Evolutionary conservation across 1,139 yeast genomes (phyloP), one percentile per base, ranked within the genome.

Genomic region (Scheffersomyces titani): DNA sequence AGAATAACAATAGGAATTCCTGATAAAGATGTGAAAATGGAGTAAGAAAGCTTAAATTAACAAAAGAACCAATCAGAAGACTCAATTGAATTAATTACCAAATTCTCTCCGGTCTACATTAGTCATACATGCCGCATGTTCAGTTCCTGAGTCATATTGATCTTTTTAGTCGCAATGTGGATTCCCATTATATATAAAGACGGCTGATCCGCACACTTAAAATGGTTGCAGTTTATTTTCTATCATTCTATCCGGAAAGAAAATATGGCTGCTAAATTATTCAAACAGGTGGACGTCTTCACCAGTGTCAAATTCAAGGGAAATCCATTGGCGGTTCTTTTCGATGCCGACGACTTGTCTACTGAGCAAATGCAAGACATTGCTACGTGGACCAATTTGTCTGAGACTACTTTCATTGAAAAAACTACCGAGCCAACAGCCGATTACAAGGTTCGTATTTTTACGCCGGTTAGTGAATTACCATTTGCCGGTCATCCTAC

Each of bases 401-500:
- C 87, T 0, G 88, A 84, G 61, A 82, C 88, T 0, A 80, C 86
- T 0, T 84, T 84, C 61, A 70, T 84, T 6, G 64, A 73, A 44
- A 74, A 72, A 30, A 70, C 77, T 0, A 60, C 59, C 13, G 50
- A 53, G 11, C 53, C 63, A 1, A 60, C 62, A 9, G 82, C 82
- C 9, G 81, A 78, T 62, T 84, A 84, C 66, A 72, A 66, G 54
- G 68, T 84, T 7, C 70, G 86, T 24, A 84, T 84, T 13, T 84
- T 83, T 62, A 73, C 82, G 0, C 81, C 85, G 0, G 59, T 51
- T 3, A 51, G 54, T 1, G 88, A 84, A 61, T 65, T 85, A 47
- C 85, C 86, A 3, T 84, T 84, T 70, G 88, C 88, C 0, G 88
- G 89, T 0, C 88, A 84, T 61, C 88, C 88, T 2, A 84, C 87